A percentile compares a stretch with the other conserved stretches of the same genome.
phyloP scores from a whole-genome alignment of 306 rosid genomes.

The Quercus variabilis region DNA sequence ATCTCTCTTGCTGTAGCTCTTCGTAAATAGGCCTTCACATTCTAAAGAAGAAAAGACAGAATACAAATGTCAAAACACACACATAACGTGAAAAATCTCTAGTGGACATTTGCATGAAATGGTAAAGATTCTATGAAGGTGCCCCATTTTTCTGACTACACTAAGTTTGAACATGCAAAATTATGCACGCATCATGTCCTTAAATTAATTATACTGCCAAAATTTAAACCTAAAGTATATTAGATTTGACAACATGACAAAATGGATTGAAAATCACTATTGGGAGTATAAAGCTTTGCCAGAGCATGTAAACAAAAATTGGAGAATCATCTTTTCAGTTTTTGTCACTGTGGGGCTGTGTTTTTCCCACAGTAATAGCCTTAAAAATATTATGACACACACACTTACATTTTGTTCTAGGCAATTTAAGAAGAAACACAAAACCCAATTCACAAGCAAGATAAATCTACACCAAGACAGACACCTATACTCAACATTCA shows the following conservation, averaged over 20 bases:
- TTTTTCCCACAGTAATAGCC: not conserved
- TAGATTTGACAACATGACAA: too few relatives aligned
- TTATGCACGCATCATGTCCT: not conserved
- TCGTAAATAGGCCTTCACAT: slow-evolving; percentile 86
- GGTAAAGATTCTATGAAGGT: not conserved
- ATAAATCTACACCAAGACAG: not conserved
- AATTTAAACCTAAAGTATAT: too few relatives aligned
- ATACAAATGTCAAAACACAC: not conserved
- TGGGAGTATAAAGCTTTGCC: not conserved
- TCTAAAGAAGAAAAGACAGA: slow-evolving; percentile 48
- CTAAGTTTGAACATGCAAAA: not conserved
- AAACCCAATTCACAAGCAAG: not conserved
- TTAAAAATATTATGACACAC: not conserved
- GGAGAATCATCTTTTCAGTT: not conserved
- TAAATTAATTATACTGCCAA: not conserved
- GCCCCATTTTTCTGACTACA: not conserved
- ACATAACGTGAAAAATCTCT: not conserved
- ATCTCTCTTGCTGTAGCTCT: slow-evolving; percentile 94
- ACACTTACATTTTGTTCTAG: not conserved
- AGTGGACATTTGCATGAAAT: not conserved
- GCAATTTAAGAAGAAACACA: not conserved
- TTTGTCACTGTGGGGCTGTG: not conserved
- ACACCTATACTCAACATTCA: too few relatives aligned
- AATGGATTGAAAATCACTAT: too few relatives aligned
- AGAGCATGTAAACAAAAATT: not conserved